Evolutionary conservation across 345 rosid species (phyloP).

Genomic region (Acer campestre): DNA sequence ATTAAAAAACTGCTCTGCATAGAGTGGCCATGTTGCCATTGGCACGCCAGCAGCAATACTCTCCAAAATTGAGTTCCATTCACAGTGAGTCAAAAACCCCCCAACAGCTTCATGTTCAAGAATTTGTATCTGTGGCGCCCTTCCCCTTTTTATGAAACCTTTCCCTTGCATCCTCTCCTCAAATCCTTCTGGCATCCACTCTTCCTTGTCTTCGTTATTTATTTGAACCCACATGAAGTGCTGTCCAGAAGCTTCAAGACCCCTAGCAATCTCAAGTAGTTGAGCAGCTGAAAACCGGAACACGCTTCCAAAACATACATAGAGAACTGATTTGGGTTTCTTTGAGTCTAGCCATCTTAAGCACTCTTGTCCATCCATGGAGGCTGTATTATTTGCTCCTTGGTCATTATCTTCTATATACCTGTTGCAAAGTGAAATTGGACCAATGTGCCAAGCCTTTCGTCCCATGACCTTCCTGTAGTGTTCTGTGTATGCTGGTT

Average conservation of each 20-base stretch:
- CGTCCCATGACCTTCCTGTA: not conserved
- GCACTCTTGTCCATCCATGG: constrained; percentile 25
- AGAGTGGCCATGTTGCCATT: constrained; percentile 47
- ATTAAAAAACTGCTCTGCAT: constrained; percentile 50
- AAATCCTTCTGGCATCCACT: constrained; percentile 34
- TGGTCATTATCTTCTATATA: not conserved
- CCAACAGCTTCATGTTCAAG: constrained; percentile 41
- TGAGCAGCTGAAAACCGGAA: constrained; percentile 25
- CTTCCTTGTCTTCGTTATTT: constrained; percentile 15
- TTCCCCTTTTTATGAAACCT: constrained; percentile 19
- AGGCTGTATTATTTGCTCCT: constrained; percentile 18
- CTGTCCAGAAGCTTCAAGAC: constrained; percentile 36
- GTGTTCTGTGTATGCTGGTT: not conserved
- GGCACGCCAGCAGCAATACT: constrained; percentile 36
- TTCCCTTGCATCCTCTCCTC: constrained; percentile 16
- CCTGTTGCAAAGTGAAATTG: constrained; percentile 13
- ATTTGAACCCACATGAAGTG: constrained; percentile 38
- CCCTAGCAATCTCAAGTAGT: constrained; percentile 37
- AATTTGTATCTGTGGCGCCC: constrained; percentile 45
- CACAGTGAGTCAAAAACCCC: constrained; percentile 46
- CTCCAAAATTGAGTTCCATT: constrained; percentile 45
- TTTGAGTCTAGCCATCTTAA: constrained; percentile 38
- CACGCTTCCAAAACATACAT: constrained; percentile 40
- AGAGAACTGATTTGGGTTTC: constrained; percentile 37
- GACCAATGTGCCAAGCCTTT: constrained; percentile 2